Evolutionary conservation across 352 stramenopile species (phyloP).

Genomic region (Phytophthora hybrid): DNA sequence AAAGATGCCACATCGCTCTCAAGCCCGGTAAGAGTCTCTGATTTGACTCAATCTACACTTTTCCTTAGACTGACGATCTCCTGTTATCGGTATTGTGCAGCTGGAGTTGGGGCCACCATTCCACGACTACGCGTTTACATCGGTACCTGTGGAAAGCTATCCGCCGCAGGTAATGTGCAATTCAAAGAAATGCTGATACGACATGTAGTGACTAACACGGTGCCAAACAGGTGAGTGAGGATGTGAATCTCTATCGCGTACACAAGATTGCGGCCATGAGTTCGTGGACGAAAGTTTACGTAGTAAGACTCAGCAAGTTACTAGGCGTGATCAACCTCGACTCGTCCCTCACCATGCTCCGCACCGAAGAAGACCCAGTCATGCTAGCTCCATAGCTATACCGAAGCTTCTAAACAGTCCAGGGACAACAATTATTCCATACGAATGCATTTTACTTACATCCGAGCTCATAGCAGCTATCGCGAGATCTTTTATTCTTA

Average conservation of each 20-base stretch:
- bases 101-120: constrained; percentile 82
- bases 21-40: constrained; percentile 58
- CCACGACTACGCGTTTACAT: constrained; percentile 61
- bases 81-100: constrained; percentile 30
- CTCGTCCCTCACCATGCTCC: constrained; percentile 65
- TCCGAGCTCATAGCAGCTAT: no score
- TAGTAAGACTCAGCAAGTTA: constrained; percentile 76
- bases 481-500: no score
- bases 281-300: constrained; percentile 88
- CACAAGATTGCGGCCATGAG: constrained; percentile 83
- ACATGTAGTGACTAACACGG: not conserved
- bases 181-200: not conserved
- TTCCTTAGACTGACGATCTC: not conserved
- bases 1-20: constrained; percentile 69
- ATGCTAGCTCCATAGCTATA: constrained; percentile 28
- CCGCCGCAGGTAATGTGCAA: constrained; percentile 65
- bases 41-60: constrained; percentile 17
- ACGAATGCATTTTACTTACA: not conserved
- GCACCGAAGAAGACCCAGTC: constrained; percentile 60
- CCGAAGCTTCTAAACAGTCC: not conserved
- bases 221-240: constrained; percentile 58
- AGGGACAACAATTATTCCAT: not conserved
- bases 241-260: constrained; percentile 77
- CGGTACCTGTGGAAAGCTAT: constrained; percentile 80
- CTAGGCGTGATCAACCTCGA: constrained; percentile 81